phyloP scores from a whole-genome alignment of 345 rosid species.

The Psidium guajava region DNA sequence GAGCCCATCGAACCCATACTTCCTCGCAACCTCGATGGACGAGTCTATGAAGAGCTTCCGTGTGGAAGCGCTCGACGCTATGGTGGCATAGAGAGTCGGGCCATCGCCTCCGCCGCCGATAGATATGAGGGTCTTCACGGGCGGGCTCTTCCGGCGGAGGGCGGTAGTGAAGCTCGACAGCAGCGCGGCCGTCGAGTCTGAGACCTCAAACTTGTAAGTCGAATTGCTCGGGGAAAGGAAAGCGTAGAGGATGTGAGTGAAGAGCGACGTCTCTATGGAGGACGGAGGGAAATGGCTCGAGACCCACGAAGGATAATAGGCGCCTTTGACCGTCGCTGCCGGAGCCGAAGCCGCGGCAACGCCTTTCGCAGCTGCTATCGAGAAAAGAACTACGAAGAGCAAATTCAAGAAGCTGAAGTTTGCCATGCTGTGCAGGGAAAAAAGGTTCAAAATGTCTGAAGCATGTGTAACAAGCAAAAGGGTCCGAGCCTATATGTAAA shows the following conservation, averaged over 20 bases:
- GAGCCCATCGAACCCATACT: constrained; percentile 17
- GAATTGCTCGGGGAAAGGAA: constrained; percentile 7
- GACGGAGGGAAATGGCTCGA: constrained; percentile 12
- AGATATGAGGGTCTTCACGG: constrained; percentile 17
- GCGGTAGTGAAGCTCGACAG: constrained; percentile 8
- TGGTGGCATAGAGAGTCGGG: constrained; percentile 4
- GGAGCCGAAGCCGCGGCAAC: background rate
- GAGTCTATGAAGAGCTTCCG: constrained; percentile 14
- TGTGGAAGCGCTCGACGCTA: background rate
- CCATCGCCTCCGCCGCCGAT: constrained; percentile 10
- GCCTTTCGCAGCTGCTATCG: background rate
- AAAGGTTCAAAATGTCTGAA: background rate
- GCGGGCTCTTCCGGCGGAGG: constrained; percentile 2
- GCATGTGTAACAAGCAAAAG: background rate
- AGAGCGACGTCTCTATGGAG: constrained; percentile 10
- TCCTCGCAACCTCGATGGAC: constrained; percentile 6
- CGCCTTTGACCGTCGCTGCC: constrained; percentile 5
- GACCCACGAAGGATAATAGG: constrained; percentile 13
- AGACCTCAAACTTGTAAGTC: constrained; percentile 6
- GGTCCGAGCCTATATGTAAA: background rate
- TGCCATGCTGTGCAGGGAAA: background rate
- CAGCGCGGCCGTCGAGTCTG: background rate
- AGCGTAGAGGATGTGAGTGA: constrained; percentile 15
- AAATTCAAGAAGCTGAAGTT: background rate
- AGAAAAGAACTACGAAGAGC: background rate